A percentile compares a stretch with the other conserved stretches of the same genome.
Conservation (phyloP, 2,329 filamentous ascomycete genomes). For the Fusarium nodosum region DNA sequence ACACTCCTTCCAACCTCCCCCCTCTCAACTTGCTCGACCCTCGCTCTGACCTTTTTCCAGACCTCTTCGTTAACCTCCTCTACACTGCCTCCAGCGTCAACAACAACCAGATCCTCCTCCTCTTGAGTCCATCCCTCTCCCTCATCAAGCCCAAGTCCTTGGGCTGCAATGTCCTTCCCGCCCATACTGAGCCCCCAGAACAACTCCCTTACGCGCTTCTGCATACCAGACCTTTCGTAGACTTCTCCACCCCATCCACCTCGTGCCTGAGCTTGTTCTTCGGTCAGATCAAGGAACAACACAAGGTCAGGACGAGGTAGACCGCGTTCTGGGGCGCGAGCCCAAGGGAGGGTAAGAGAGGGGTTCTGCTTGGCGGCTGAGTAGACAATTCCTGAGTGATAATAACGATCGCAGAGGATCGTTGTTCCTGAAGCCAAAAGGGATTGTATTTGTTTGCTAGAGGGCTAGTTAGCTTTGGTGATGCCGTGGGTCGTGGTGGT, state of each 20-base stretch:
- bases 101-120: conserved; percentile 66
- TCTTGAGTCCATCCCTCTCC: conserved; percentile 60
- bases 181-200: conserved; percentile 73
- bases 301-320: conserved; percentile 89
- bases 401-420: conserved; percentile 92
- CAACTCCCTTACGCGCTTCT: conserved; percentile 80
- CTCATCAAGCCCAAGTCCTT: conserved; percentile 45
- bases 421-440: conserved; percentile 76
- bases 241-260: conserved; percentile 92
- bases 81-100: conserved; percentile 66
- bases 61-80: conserved; percentile 70
- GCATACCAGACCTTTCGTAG: conserved; percentile 89
- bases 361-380: conserved; percentile 87
- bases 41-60: conserved; percentile 64
- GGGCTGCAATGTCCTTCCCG: conserved; percentile 54
- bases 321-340: conserved; percentile 84
- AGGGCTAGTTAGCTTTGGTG: conserved; percentile 5
- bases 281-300: conserved; percentile 86
- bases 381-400: conserved; percentile 95
- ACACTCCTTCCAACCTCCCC: conserved; percentile 63
- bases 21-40: conserved; percentile 63
- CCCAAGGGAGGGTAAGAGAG: conserved; percentile 80
- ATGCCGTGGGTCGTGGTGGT: conserved; percentile 38
- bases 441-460: conserved; percentile 64
- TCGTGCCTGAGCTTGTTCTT: conserved; percentile 77